Evolutionary conservation across 805 yeast genomes (phyloP).

Genomic region (Naumovozyma dairenensis): DNA sequence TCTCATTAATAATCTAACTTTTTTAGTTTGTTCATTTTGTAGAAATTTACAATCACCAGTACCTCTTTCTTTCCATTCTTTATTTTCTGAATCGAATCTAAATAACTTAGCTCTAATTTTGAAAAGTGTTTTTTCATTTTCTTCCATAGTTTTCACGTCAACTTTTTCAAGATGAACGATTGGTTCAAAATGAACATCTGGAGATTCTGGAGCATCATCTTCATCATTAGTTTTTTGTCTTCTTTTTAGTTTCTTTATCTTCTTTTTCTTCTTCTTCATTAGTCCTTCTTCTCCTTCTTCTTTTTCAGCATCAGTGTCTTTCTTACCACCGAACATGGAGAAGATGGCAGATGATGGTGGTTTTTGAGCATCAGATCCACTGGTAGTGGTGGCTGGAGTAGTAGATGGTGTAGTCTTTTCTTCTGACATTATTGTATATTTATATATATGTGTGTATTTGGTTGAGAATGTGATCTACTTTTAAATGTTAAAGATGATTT

Average conservation of each 20-base stretch:
- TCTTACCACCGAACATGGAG: slow-evolving; percentile 91
- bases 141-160: slow-evolving; percentile 93
- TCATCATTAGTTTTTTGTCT: slow-evolving; percentile 22
- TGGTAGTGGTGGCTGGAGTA: slow-evolving; percentile 6
- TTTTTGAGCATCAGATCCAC: slow-evolving; percentile 22
- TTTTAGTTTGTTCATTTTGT: slow-evolving; percentile 72
- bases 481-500: too few relatives aligned
- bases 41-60: slow-evolving; percentile 96
- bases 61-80: slow-evolving; percentile 99
- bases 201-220: slow-evolving; percentile 32
- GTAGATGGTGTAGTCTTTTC: slow-evolving; percentile 6
- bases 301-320: slow-evolving; percentile 36
- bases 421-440: slow-evolving; percentile 19
- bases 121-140: slow-evolving; percentile 69
- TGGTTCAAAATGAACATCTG: slow-evolving; percentile 87
- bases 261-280: slow-evolving; percentile 17
- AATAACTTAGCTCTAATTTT: slow-evolving; percentile 93
- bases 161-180: slow-evolving; percentile 90
- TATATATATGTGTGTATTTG: too few relatives aligned
- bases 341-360: slow-evolving; percentile 80
- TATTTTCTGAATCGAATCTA: slow-evolving; percentile 72
- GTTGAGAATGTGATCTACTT: too few relatives aligned
- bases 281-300: slow-evolving; percentile 28
- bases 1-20: slow-evolving; percentile 93
- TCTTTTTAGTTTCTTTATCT: too few relatives aligned